Evolutionary conservation across 192 early-diverging fungal genomes (phyloP), one percentile per base, ranked within the genome.

Genomic region (Piromyces finnis): DNA sequence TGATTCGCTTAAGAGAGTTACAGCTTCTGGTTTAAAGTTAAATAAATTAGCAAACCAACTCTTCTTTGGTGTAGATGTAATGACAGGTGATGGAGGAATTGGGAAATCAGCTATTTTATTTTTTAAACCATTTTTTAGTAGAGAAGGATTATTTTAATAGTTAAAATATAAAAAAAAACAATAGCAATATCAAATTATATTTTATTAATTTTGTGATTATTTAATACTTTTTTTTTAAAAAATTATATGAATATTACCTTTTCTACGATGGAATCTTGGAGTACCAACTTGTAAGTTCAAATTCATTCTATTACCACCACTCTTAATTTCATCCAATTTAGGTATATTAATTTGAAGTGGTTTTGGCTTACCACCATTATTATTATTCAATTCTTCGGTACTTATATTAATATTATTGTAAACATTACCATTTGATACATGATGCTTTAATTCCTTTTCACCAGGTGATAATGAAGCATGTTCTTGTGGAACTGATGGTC

Each of bases 21-120:
- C 41, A 17, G 41, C 41, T 30, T 87, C 87, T 36, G 87, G 87
- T 77, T 83, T 83, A 81, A 86, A 86, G 77, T 81, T 84, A 84
- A 88, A 88, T 26, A 88, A 80, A 29, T 78, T 80, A 29, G 85
- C 81, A 51, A 88, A 87, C 87, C 86, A 87, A 77, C 59, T 79
- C 27, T 81, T 80, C 81, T 88, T 88, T 27, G 87, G 86, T 3
- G 83, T 84, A 12, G 77, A 78, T 18, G 85, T 85, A 79, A 87
- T 84, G 5, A 82, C 35, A 11, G 85, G 85, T 4, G 85, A 85
- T 30, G 82, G 84, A 3, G 85, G 84, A 78, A 82, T 68, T 51
- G 41, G 41, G 41, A 51, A 51, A 51, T 51, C 41, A 22, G 9
- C 1, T 39, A 14, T 39, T 39, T 39, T 39, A 14, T 39, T 39